Base-by-base conservation (phyloP, 2,329 filamentous ascomycete genomes). In the Exophiala mesophila region DNA sequence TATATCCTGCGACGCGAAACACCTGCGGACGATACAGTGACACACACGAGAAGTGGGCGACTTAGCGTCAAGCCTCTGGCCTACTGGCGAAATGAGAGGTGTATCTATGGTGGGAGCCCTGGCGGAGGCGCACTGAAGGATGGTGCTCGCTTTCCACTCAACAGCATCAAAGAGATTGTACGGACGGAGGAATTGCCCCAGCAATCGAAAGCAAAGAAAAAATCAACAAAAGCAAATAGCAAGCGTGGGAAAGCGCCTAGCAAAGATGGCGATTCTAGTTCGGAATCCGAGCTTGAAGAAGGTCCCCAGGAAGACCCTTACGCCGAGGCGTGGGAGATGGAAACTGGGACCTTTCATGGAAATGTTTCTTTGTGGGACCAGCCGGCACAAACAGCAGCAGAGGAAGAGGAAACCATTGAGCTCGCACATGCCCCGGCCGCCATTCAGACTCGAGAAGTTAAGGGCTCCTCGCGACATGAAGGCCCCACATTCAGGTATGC, bases 11-110 rank as follows among this genome's bases (percentile, higher is more conserved):
- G 71, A 45, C 66, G 69, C 33, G 72, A 76, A 55, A 67, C 64
- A 9, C 69, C 72, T n/a, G 62, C 68, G 1, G 72, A 80, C 39
- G 69, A 66, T 18, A 69, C 77, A 49, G 71, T 71, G 20, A 76
- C 72, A 32, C 85, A 82, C 37, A 76, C 76, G n/a, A 81, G 88
- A 40, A 90, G 83, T 9, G 89, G 88, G 2, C 79, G 92, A 43
- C 78, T 80, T 39, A 87, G 85, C 7, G 82, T 87, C 49, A 78
- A 79, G 47, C 92, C 89, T 1, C 66, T 96, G 23, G 80, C 86
- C 18, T 94, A 77, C 60, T 97, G 90, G 90, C 81, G 81, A 56
- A 88, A 88, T 53, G 90, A 97, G 61, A 78, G 77, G 40, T 78
- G 84, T 34, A 77, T 88, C 16, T 86, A 81, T 57, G 76, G 79